Evolutionary conservation across 2,329 filamentous ascomycete genomes (phyloP).

Genomic region (Xylaria multiplex): DNA sequence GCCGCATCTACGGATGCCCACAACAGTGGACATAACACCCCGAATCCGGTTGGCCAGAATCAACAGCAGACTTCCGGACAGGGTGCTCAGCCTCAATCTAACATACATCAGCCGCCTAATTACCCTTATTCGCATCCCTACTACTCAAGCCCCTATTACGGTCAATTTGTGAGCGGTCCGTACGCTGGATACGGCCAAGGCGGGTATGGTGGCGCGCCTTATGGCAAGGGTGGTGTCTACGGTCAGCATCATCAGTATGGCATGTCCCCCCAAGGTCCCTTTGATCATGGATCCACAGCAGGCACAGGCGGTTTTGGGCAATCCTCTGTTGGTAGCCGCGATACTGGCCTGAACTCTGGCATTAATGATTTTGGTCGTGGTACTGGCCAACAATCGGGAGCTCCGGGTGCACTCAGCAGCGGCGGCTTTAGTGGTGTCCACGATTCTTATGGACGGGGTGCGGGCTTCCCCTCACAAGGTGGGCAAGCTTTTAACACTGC

Average conservation of each 20-base stretch:
- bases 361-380: slow-evolving; percentile 65
- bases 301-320: slow-evolving; percentile 62
- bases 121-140: slow-evolving; percentile 56
- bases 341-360: slow-evolving; percentile 60
- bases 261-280: slow-evolving; percentile 65
- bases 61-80: slow-evolving; percentile 56
- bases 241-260: slow-evolving; percentile 64
- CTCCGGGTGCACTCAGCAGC: slow-evolving; percentile 61
- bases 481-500: slow-evolving; percentile 64
- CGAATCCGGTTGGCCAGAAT: slow-evolving; percentile 75
- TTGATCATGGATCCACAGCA: slow-evolving; percentile 66
- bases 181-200: slow-evolving; percentile 63
- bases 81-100: slow-evolving; percentile 52
- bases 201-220: slow-evolving; percentile 60
- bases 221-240: slow-evolving; percentile 66
- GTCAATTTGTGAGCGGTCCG: slow-evolving; percentile 65
- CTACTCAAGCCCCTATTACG: slow-evolving; percentile 71
- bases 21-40: slow-evolving; percentile 89
- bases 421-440: slow-evolving; percentile 64
- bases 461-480: slow-evolving; percentile 65
- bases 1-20: slow-evolving; percentile 73
- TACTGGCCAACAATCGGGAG: slow-evolving; percentile 58
- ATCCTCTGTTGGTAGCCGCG: slow-evolving; percentile 62
- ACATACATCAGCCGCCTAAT: slow-evolving; percentile 49
- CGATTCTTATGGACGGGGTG: slow-evolving; percentile 65